phyloP scores from a whole-genome alignment of 345 rosid genomes.

The Noccaea bulbosa region DNA sequence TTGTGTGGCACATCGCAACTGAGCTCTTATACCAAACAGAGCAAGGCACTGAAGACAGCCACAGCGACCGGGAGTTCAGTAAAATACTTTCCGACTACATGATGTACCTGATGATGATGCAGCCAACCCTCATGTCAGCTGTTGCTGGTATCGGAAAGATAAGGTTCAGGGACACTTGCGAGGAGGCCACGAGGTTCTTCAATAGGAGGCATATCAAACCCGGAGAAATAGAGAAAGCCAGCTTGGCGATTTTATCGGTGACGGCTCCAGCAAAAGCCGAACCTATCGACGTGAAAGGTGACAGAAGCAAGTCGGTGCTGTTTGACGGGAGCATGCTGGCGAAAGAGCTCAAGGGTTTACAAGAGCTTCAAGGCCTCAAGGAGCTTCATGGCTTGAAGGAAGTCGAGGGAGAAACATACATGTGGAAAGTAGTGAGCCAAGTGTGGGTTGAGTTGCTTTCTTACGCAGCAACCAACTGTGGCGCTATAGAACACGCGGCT shows the following conservation, averaged over 20 bases:
- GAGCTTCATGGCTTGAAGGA: background rate
- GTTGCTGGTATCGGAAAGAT: slow-evolving; percentile 44
- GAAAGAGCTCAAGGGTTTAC: slow-evolving; percentile 19
- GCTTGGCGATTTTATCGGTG: slow-evolving; percentile 8
- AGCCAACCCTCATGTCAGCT: slow-evolving; percentile 38
- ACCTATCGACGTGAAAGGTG: slow-evolving; percentile 30
- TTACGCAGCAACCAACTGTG: slow-evolving; percentile 46
- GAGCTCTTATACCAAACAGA: slow-evolving; percentile 50
- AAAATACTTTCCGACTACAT: slow-evolving; percentile 49
- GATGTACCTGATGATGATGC: slow-evolving; percentile 52
- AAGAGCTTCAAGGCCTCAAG: background rate
- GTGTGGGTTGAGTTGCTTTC: slow-evolving; percentile 53
- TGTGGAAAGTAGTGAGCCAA: slow-evolving; percentile 44
- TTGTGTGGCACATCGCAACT: slow-evolving; percentile 67
- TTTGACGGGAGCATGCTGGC: slow-evolving; percentile 42
- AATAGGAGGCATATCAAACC: background rate
- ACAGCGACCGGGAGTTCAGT: slow-evolving; percentile 26
- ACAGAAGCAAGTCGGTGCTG: slow-evolving; percentile 40
- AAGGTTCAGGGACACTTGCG: slow-evolving; percentile 39
- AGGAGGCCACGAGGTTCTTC: slow-evolving; percentile 37
- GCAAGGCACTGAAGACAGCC: background rate
- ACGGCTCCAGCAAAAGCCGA: background rate
- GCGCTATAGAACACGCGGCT: slow-evolving; percentile 55
- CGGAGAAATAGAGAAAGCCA: background rate
- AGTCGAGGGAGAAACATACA: background rate